Base-by-base conservation (phyloP, 345 rosid genomes). In the Salix suchowensis region DNA sequence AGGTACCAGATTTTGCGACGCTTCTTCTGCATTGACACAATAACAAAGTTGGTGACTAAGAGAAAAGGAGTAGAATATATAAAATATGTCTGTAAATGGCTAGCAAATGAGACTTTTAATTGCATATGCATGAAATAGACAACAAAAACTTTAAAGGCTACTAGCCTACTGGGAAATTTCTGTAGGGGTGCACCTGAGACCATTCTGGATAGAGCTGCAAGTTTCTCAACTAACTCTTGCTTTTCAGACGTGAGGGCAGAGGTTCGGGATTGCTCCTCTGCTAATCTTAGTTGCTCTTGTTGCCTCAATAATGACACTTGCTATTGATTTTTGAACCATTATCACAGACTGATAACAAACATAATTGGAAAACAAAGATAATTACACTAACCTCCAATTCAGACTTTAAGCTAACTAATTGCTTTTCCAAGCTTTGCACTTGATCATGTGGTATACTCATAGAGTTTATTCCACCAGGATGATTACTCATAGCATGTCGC, bases 141-240 rank as follows among this genome's bases (percentile, higher is more conserved):
- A 39, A 55, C 3, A 30, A 32, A 64, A 10, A 36, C 48, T 60
- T 16, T 76, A 21, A 70, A 40, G 44, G 58, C 52, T 42, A 58
- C 30, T 48, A 73, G 65, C 26, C 58, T 40, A 48, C 23, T 65
- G 67, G 37, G 61, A 13, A 71, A 19, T 23, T 39, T 61, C 39
- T 46, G 54, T 3, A 40, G 36, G 52, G 42, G 37, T 24, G 73
- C 79, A 93, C 98, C 97, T 70, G 93, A 68, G 74, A 84, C 69
- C 37, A 75, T 74, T 80, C 72, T 81, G 75, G 94, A 81, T 70
- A 87, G 28, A 75, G 81, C 86, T 48, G 84, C 74, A 73, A 89
- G 81, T 80, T 87, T 91, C 84, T 88, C 90, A 78, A 93, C 97
- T 81, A 96, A 73, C 65, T 86, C 91, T 80, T 85, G 90, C 87